Evolutionary conservation across 2,329 filamentous ascomycete genomes (phyloP).

Genomic region (Nemania sp.): DNA sequence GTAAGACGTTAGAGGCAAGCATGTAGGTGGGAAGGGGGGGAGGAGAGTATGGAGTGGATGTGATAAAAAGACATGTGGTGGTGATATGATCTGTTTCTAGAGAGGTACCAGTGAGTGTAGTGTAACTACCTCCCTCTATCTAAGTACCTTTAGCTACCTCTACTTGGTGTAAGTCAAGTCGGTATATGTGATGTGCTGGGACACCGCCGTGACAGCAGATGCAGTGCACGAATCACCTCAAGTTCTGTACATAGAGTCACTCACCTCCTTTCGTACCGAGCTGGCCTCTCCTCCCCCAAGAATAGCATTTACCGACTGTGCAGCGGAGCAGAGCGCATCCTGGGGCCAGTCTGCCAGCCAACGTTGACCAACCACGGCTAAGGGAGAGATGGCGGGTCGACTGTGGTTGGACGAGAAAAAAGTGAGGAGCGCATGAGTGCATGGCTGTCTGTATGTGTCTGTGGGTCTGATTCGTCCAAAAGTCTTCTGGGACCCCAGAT

Average conservation of each 20-base stretch:
- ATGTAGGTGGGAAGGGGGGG: not conserved
- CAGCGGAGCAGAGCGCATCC: slow-evolving; percentile 23
- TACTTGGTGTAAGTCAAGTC: no score
- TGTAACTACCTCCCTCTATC: no score
- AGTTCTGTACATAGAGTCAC: slow-evolving; percentile 22
- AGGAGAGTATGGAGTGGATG: slow-evolving; percentile 32
- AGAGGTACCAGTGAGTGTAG: no score
- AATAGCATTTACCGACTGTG: slow-evolving; percentile 37
- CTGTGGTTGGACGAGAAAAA: slow-evolving; percentile 40
- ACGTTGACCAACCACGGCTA: slow-evolving; percentile 34
- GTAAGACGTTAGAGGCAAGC: not conserved
- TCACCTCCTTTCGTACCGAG: slow-evolving; percentile 11
- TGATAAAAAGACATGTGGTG: slow-evolving; percentile 34
- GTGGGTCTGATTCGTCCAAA: slow-evolving; percentile 33
- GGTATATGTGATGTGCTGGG: slow-evolving; percentile 23
- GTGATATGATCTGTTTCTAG: slow-evolving; percentile 41
- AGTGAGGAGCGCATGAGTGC: slow-evolving; percentile 36
- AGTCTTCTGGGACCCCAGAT: slow-evolving; percentile 33
- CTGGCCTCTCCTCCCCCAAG: slow-evolving; percentile 34
- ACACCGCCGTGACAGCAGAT: slow-evolving; percentile 32
- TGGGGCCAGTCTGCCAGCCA: slow-evolving; percentile 27
- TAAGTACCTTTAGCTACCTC: no score
- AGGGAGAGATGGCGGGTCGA: slow-evolving; percentile 32
- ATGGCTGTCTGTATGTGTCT: slow-evolving; percentile 27
- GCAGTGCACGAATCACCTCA: slow-evolving; percentile 32